A percentile compares a stretch with the other conserved stretches of the same genome.
phyloP scores from a whole-genome alignment of 305 asterid genomes.

The Fraxinus floribunda region DNA sequence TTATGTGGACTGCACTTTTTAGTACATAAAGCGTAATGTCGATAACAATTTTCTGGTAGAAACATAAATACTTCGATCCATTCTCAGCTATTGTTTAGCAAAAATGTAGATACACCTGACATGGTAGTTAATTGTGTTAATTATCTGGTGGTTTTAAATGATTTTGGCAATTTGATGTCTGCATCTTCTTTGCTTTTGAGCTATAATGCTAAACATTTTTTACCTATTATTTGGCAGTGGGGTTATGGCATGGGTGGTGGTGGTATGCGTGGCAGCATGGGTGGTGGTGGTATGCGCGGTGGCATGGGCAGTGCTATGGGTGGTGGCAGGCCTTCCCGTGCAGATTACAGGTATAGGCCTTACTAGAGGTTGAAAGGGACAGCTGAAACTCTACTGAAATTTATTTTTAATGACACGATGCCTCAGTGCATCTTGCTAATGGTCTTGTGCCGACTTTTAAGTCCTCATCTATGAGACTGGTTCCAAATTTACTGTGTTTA shows the following conservation, averaged over 20 bases:
- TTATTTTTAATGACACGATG: neutral
- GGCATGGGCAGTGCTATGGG: constrained; percentile 35
- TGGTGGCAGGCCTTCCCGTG: constrained; percentile 66
- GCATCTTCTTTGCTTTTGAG: neutral
- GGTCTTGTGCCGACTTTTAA: constrained; percentile 9
- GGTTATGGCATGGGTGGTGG: constrained; percentile 88
- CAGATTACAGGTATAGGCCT: constrained; percentile 88
- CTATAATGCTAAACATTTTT: constrained; percentile 12
- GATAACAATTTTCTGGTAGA: neutral
- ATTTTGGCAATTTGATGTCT: neutral
- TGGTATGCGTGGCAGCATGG: constrained; percentile 49
- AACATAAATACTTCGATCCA: neutral
- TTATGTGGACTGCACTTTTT: neutral
- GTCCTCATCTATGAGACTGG: neutral
- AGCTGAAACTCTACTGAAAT: constrained; percentile 3
- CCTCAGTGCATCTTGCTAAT: neutral
- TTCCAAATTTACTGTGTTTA: neutral
- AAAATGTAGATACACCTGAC: neutral
- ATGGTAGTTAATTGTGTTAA: neutral
- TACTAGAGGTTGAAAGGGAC: constrained; percentile 38
- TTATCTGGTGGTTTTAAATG: neutral
- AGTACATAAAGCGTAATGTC: neutral
- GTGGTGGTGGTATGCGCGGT: constrained; percentile 62
- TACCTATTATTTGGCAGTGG: constrained; percentile 57
- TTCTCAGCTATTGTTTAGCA: neutral